Evolutionary conservation across 108 stramenopile species (phyloP), one percentile per base, ranked within the genome.

Genomic region (Nannochloropsis oceanica): DNA sequence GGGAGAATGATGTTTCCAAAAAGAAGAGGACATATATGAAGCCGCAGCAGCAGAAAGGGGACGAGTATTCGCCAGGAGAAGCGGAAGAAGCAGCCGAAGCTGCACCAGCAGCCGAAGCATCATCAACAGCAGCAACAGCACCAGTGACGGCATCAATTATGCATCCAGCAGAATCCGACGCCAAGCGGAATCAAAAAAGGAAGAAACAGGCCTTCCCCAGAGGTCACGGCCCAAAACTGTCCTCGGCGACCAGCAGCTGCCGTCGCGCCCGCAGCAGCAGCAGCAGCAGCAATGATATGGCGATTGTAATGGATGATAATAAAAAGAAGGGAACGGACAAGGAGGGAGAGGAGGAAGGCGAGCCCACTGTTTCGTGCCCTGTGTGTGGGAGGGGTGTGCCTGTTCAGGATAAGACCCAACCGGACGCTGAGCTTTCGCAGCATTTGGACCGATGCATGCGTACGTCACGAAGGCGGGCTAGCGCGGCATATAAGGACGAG

Each of bases 361-460:
- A 27, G 80, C 12, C 43, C 43, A 80, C 43, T 22, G 86, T 83
- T 26, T 18, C 34, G 26, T 87, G 86, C 42, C 87, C 87, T 18
- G 44, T 87, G 73, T 87, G 87, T 43, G 73, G 44, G 24, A 18
- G 44, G 20, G 18, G 26, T 13, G 81, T 87, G 50, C 42, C 8
- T 5, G 81, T 82, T 10, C 43, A 42, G 18, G 84, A 84, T 46
- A 43, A 79, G 42, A 44, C 80, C 0, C 46, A 84, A 24, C 80
- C 87, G 11, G 87, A 87, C 24, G 50, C 44, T 18, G 34, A 20
- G 44, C 80, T 87, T 26, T 83, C 79, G 43, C 83, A 24, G 43
- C 87, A 87, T 80, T 80, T 87, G 81, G 87, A 87, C 22, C 79
- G 84, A n/a, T 87, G 87, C 50, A 46, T 44, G 27, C 59, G 84